Percentiles rank a stretch among this genome's conserved stretches.
These are phyloP conservation scores for Astrothelium macrocarpum DNA, from an alignment of 495 filamentous ascomycete genomes.

Conservation along the genomic window DNA sequence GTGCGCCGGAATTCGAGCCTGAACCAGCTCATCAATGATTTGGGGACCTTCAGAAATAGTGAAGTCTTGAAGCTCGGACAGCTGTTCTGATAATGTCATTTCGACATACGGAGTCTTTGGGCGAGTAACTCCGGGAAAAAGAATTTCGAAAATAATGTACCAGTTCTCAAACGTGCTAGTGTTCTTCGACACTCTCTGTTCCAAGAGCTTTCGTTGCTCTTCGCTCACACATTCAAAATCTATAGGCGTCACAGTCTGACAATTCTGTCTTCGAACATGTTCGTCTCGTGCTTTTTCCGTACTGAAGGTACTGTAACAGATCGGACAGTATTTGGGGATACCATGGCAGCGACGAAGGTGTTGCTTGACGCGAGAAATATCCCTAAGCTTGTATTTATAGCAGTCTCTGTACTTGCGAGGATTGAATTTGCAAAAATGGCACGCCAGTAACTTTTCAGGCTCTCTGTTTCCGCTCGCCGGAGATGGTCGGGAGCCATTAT, in stretches of 20 bases:
- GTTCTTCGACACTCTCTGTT: conserved; percentile 1
- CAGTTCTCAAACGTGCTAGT: not conserved
- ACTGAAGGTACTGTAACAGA: not conserved
- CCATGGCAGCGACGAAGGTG: conserved; percentile 1
- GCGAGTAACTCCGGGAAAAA: not conserved
- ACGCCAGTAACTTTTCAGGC: not conserved
- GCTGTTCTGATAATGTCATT: not conserved
- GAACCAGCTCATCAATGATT: not conserved
- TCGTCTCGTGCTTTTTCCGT: not conserved
- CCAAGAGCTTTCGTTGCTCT: not conserved
- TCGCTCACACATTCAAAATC: not conserved
- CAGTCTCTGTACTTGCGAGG: not conserved
- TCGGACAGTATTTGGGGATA: not conserved
- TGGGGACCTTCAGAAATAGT: not conserved
- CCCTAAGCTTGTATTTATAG: not conserved
- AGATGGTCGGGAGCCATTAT: not conserved
- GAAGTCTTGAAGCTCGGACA: not conserved
- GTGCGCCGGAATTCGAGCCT: not conserved
- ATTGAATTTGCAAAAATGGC: not conserved
- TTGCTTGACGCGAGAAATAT: conserved; percentile 1
- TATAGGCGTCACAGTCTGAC: not conserved
- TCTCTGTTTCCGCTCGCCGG: not conserved
- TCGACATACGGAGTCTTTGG: not conserved
- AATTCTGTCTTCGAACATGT: not conserved
- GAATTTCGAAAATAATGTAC: not conserved